Evolutionary conservation across 2,329 filamentous ascomycete genomes (phyloP).

Genomic region (Cyphellophora attinorum): DNA sequence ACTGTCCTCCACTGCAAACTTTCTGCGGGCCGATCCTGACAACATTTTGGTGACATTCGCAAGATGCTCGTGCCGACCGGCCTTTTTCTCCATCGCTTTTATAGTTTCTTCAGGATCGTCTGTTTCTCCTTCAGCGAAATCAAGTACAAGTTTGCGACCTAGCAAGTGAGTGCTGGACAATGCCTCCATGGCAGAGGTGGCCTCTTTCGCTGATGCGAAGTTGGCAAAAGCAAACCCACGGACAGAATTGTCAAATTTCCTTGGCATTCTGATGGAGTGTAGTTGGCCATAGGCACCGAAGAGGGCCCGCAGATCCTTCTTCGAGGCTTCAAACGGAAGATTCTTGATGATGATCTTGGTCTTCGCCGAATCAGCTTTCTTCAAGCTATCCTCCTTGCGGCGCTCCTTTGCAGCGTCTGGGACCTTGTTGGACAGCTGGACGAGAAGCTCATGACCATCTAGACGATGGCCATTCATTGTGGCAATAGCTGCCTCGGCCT

Average conservation of each 20-base stretch:
- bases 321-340: slow-evolving; percentile 86
- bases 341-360: slow-evolving; percentile 99
- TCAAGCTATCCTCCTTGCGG: slow-evolving; percentile 70
- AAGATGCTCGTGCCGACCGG: slow-evolving; percentile 80
- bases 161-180: slow-evolving; percentile 88
- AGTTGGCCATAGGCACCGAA: slow-evolving; percentile 88
- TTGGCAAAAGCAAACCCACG: slow-evolving; percentile 96
- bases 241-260: slow-evolving; percentile 82
- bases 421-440: slow-evolving; percentile 80
- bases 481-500: slow-evolving; percentile 69
- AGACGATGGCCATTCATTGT: slow-evolving; percentile 83
- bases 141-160: slow-evolving; percentile 77
- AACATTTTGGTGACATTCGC: slow-evolving; percentile 75
- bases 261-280: slow-evolving; percentile 82
- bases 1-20: slow-evolving; percentile 64
- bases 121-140: slow-evolving; percentile 81
- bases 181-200: slow-evolving; percentile 80
- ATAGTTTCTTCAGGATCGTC: slow-evolving; percentile 94
- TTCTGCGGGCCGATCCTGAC: slow-evolving; percentile 69
- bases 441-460: slow-evolving; percentile 76
- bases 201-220: slow-evolving; percentile 84
- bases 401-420: slow-evolving; percentile 81
- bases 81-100: slow-evolving; percentile 92
- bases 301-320: slow-evolving; percentile 79
- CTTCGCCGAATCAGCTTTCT: slow-evolving; percentile 63